Evolutionary conservation across 2,329 filamentous ascomycete species (phyloP).

Genomic region (Mariannaea elegans): DNA sequence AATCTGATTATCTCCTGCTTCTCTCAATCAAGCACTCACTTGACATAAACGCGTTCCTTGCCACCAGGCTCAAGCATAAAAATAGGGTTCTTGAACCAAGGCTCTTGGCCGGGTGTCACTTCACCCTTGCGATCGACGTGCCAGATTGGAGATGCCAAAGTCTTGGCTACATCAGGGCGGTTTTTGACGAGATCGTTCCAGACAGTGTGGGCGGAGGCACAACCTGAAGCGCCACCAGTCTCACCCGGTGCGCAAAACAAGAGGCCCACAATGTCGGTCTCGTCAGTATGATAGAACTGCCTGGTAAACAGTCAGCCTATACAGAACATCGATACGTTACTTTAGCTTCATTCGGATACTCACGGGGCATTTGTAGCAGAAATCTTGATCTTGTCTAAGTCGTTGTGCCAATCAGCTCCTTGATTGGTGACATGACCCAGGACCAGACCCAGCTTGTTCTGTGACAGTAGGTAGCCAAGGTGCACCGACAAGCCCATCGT

Average conservation of each 20-base stretch:
- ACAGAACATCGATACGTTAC: not conserved
- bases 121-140: conserved; percentile 94
- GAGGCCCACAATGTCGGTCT: conserved; percentile 83
- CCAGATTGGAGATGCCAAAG: conserved; percentile 81
- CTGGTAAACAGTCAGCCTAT: conserved; percentile 15
- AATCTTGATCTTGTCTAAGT: conserved; percentile 86
- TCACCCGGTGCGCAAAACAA: conserved; percentile 80
- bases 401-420: conserved; percentile 71
- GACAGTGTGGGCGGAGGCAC: conserved; percentile 79
- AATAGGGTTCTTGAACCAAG: conserved; percentile 76
- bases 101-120: conserved; percentile 75
- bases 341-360: not conserved
- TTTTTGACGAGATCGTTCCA: conserved; percentile 82
- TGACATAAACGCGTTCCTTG: conserved; percentile 61
- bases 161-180: conserved; percentile 81
- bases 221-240: conserved; percentile 84
- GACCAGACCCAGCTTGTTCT: conserved; percentile 84
- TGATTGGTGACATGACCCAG: conserved; percentile 75
- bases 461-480: conserved; percentile 84
- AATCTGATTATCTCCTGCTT: not conserved
- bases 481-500: conserved; percentile 88
- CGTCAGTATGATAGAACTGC: conserved; percentile 71
- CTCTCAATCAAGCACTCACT: conserved; percentile 47
- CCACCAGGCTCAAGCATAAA: conserved; percentile 76
- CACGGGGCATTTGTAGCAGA: conserved; percentile 45